phyloP scores from a whole-genome alignment of 164 flowering plant species.

The Chimonanthus praecox region DNA sequence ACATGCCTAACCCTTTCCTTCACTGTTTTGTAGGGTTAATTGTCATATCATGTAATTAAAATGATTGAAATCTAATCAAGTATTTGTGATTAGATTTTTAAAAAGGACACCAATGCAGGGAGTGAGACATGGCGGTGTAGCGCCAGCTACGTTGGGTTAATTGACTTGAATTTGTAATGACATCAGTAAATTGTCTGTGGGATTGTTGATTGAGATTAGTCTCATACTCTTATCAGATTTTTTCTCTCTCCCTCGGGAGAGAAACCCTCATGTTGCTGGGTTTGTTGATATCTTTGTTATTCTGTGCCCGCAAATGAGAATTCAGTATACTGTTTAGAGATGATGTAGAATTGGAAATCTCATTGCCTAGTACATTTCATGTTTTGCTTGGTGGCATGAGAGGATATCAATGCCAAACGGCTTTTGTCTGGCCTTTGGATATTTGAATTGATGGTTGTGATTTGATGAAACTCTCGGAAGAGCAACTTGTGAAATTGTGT shows the following conservation, averaged over 20 bases:
- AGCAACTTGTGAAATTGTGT: no score
- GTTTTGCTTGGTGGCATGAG: neutral
- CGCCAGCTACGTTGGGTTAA: neutral
- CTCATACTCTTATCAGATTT: no score
- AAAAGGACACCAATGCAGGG: neutral
- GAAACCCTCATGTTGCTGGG: neutral
- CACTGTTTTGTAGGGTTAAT: neutral
- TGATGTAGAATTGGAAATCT: neutral
- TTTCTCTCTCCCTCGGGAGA: neutral
- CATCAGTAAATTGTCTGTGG: neutral
- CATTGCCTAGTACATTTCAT: neutral
- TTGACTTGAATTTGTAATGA: neutral
- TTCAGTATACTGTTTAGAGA: neutral
- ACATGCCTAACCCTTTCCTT: neutral
- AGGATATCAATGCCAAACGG: neutral
- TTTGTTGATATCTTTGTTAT: neutral
- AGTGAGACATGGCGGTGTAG: neutral
- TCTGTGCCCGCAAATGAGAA: neutral
- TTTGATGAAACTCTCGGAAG: neutral
- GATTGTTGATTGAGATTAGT: neutral
- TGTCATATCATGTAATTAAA: slow-evolving; percentile 1
- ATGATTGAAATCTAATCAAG: neutral
- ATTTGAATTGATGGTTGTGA: neutral
- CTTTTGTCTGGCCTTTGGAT: neutral
- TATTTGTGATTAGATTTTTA: slow-evolving; percentile 3